Evolutionary conservation across 192 early-diverging fungal genomes (phyloP).

Genomic region (Backusella australiensis): DNA sequence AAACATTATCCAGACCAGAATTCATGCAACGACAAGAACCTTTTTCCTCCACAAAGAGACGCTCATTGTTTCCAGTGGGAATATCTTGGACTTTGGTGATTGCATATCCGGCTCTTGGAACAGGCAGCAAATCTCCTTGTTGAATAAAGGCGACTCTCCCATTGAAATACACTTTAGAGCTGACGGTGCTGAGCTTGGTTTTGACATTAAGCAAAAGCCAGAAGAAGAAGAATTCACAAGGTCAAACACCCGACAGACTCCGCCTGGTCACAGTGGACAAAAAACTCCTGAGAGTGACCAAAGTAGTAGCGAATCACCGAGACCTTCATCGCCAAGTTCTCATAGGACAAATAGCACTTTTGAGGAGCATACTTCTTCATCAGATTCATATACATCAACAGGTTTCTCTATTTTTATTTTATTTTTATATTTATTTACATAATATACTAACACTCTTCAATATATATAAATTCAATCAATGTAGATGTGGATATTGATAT

Average conservation of each 20-base stretch:
- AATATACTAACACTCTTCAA: background rate
- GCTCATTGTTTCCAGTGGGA: constrained; percentile 65
- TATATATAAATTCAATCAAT: background rate
- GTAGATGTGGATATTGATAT: constrained; percentile 11
- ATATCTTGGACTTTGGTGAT: constrained; percentile 87
- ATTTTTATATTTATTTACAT: background rate
- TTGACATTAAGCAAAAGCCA: constrained; percentile 41
- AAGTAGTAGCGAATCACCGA: background rate
- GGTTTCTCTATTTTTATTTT: background rate
- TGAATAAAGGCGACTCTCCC: constrained; percentile 71
- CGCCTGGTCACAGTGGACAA: background rate
- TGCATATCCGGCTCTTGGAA: constrained; percentile 84
- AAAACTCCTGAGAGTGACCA: background rate
- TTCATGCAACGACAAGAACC: constrained; percentile 75
- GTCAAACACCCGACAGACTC: constrained; percentile 5
- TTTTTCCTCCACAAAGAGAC: constrained; percentile 66
- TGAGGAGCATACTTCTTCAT: background rate
- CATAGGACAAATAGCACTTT: background rate
- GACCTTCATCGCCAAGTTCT: background rate
- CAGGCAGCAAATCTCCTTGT: constrained; percentile 69
- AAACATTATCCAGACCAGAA: constrained; percentile 79
- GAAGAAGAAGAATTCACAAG: background rate
- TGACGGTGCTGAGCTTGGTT: constrained; percentile 54
- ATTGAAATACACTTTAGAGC: constrained; percentile 73
- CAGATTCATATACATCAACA: background rate